Conservation (phyloP, 805 yeast species). For the Myxozyma geophila region DNA sequence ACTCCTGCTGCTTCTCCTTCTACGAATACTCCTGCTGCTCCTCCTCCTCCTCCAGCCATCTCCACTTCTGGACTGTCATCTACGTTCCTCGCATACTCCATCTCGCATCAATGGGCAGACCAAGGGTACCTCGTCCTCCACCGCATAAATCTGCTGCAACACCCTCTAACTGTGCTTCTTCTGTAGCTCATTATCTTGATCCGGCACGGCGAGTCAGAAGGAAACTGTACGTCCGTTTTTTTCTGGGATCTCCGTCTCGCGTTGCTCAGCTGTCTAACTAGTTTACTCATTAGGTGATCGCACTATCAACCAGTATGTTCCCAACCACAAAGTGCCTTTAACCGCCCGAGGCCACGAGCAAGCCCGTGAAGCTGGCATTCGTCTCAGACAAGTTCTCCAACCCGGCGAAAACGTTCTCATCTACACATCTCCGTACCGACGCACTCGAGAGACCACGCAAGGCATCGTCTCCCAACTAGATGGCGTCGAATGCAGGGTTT, state of each 20-base stretch:
- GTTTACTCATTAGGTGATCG: slow-evolving; percentile 58
- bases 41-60: not conserved
- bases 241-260: not conserved
- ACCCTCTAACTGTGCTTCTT: not conserved
- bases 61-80: not conserved
- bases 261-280: not conserved
- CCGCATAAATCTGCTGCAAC: too few relatives aligned
- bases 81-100: not conserved
- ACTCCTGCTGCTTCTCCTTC: not conserved
- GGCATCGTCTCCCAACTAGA: slow-evolving; percentile 64
- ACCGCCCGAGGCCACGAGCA: slow-evolving; percentile 67
- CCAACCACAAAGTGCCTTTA: slow-evolving; percentile 79
- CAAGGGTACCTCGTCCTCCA: slow-evolving; percentile 5
- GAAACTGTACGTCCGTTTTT: slow-evolving; percentile 55
- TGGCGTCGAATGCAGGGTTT: slow-evolving; percentile 57
- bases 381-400: slow-evolving; percentile 46
- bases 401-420: slow-evolving; percentile 67
- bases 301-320: slow-evolving; percentile 71
- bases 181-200: slow-evolving; percentile 69
- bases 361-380: slow-evolving; percentile 47
- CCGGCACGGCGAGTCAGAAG: slow-evolving; percentile 93
- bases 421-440: slow-evolving; percentile 82
- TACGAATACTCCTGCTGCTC: not conserved
- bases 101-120: slow-evolving; percentile 22
- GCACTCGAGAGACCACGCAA: slow-evolving; percentile 84